These are phyloP conservation scores for Galerina sulciceps DNA, from an alignment of 768 basidiomycete species.

Conservation along the genomic window DNA sequence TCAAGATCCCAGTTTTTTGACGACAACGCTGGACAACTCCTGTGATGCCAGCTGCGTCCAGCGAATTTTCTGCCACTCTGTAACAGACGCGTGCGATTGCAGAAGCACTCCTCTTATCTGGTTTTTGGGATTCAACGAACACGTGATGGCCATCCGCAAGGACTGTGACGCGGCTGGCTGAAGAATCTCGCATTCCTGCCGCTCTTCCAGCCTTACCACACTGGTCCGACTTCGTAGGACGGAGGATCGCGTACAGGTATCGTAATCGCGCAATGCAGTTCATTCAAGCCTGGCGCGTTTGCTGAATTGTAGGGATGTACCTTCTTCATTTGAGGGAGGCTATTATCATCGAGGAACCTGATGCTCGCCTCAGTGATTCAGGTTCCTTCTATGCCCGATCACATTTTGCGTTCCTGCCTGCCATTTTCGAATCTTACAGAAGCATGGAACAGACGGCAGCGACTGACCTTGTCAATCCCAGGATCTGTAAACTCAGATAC, in stretches of 20 bases:
- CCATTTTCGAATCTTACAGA: conserved; percentile 23
- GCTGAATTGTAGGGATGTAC: conserved; percentile 12
- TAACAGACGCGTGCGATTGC: conserved; percentile 10
- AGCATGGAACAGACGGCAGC: conserved; percentile 22
- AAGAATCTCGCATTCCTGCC: conserved; percentile 1
- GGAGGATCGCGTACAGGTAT: conserved; percentile 15
- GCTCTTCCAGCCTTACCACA: conserved; percentile 16
- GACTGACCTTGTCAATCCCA: conserved; percentile 24
- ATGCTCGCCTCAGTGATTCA: conserved; percentile 15
- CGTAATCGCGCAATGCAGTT: conserved; percentile 14
- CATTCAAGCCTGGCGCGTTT: conserved; percentile 1
- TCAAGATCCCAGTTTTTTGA: conserved; percentile 13
- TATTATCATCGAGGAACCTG: conserved; percentile 24
- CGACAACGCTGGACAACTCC: conserved; percentile 10
- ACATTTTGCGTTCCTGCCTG: conserved; percentile 30
- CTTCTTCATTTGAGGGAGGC: conserved; percentile 14
- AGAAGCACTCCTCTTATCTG: conserved; percentile 16
- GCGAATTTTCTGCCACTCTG: conserved; percentile 1
- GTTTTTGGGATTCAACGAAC: background rate
- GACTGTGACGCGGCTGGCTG: conserved; percentile 6
- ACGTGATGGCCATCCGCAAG: conserved; percentile 14
- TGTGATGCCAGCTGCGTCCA: conserved; percentile 14
- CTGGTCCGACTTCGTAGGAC: conserved; percentile 14
- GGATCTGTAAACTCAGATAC: conserved; percentile 18
- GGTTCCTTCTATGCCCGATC: conserved; percentile 26